Conservation (phyloP, 108 stramenopile species). For the Pseudonitzschia multiseries region DNA sequence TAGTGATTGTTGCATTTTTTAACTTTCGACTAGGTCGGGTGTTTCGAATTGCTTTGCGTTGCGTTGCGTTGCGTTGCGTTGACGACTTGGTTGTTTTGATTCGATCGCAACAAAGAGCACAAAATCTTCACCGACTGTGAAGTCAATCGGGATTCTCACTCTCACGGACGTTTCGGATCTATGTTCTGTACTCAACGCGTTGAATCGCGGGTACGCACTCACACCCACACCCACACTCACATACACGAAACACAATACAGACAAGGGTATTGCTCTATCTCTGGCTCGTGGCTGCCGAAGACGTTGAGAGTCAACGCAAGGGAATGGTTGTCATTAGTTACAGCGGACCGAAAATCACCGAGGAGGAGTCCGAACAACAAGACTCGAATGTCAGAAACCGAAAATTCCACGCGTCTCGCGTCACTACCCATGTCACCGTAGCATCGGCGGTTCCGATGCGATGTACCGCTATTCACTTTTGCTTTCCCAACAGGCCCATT, state of each 20-base stretch:
- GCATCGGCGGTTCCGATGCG: conserved; percentile 6
- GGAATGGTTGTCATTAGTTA: conserved; percentile 20
- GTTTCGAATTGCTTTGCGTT: background rate
- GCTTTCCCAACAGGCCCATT: background rate
- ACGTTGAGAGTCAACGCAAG: conserved; percentile 24
- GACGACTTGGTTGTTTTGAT: too few relatives aligned
- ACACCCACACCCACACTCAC: background rate
- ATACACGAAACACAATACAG: background rate
- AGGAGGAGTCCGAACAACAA: background rate
- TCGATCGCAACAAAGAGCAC: too few relatives aligned
- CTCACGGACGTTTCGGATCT: too few relatives aligned
- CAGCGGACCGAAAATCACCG: background rate
- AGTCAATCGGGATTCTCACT: too few relatives aligned
- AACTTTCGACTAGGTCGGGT: background rate
- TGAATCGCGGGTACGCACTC: too few relatives aligned
- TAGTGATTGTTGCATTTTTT: background rate
- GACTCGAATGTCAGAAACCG: background rate
- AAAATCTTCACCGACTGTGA: too few relatives aligned
- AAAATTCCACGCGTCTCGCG: background rate
- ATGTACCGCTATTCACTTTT: background rate
- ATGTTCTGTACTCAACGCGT: too few relatives aligned
- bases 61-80: too few relatives aligned
- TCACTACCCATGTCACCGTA: background rate
- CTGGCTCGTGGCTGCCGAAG: conserved; percentile 11
- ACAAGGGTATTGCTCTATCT: conserved; percentile 4